Evolutionary conservation across 2,329 filamentous ascomycete genomes (phyloP).

Genomic region (Bretziella fagacearum): DNA sequence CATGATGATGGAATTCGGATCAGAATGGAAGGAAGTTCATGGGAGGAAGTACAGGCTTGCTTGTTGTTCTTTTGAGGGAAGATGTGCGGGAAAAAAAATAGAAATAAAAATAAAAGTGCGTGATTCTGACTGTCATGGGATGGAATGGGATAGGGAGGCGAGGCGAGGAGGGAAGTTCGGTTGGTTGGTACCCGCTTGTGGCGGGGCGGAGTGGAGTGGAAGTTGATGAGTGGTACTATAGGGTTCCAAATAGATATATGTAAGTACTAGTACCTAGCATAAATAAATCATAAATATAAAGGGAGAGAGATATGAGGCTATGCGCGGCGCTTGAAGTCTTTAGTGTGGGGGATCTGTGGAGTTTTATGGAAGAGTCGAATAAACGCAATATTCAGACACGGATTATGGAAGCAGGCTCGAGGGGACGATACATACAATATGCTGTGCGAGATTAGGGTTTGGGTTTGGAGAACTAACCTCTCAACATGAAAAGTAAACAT

Average conservation of each 20-base stretch:
- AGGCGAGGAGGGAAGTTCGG: background rate
- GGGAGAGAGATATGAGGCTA: no score
- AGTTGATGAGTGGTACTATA: background rate
- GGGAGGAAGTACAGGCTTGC: background rate
- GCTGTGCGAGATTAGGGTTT: background rate
- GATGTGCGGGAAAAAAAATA: background rate
- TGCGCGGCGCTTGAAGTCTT: no score
- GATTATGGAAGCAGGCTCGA: background rate
- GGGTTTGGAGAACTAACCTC: background rate
- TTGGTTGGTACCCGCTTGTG: background rate
- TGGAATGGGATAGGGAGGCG: no score
- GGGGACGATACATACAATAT: constrained; percentile 1
- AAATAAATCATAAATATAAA: no score
- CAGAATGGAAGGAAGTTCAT: background rate
- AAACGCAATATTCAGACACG: background rate
- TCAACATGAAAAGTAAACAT: no score
- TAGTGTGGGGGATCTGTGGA: no score
- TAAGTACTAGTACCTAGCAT: no score
- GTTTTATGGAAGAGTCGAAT: background rate
- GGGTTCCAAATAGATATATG: background rate
- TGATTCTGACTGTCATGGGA: background rate
- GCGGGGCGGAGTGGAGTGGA: background rate
- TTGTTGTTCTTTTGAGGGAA: no score
- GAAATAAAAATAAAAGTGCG: background rate
- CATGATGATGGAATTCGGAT: background rate